Evolutionary conservation across 768 basidiomycete genomes (phyloP).

Genomic region (Pulveroboletus sp.): DNA sequence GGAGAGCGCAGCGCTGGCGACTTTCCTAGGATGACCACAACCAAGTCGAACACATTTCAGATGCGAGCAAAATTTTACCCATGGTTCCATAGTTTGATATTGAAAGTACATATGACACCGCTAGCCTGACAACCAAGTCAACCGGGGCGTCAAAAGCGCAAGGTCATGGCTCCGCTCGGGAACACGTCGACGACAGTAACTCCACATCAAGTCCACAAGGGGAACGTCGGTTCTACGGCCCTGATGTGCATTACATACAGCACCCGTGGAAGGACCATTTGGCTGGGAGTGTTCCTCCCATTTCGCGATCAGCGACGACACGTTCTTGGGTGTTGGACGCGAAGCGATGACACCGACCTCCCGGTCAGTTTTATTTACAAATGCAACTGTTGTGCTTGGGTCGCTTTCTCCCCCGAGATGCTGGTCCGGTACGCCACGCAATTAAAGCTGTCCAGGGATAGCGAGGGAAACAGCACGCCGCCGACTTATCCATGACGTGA

Average conservation of each 20-base stretch:
- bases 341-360: not conserved
- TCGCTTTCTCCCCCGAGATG: not conserved
- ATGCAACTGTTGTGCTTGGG: not conserved
- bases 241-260: not conserved
- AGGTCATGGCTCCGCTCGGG: not conserved
- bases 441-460: slow-evolving; percentile 10
- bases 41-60: not conserved
- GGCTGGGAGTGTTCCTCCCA: slow-evolving; percentile 1
- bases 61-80: not conserved
- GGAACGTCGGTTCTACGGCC: not conserved
- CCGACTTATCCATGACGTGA: slow-evolving; percentile 27
- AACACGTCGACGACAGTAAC: not conserved
- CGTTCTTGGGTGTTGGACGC: not conserved
- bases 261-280: not conserved
- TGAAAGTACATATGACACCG: not conserved
- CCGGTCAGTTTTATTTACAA: not conserved
- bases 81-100: not conserved
- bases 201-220: slow-evolving; percentile 3
- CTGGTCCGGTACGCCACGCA: not conserved
- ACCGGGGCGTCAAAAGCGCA: not conserved
- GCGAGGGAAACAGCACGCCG: slow-evolving; percentile 14
- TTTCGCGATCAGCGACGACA: not conserved
- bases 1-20: not conserved
- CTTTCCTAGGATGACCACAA: not conserved
- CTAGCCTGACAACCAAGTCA: not conserved